A percentile compares a stretch with the other conserved stretches of the same genome.
These are phyloP conservation scores for Globisporangium parvum DNA, from an alignment of 352 stramenopile species.

Conservation along the genomic window DNA sequence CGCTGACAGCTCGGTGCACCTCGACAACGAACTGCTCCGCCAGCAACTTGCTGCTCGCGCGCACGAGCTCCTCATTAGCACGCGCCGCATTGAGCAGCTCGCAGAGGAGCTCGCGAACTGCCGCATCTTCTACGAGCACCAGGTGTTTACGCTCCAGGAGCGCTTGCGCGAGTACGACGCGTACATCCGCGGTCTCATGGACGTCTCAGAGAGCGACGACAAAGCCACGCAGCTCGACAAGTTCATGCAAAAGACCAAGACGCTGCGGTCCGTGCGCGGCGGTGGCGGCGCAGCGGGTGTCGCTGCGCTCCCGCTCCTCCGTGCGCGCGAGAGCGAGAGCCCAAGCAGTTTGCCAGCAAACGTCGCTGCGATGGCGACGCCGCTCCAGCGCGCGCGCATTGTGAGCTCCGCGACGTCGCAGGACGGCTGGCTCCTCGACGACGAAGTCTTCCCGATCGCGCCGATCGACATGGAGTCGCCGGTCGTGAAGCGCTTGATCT, in stretches of 20 bases:
- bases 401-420: conserved; percentile 24
- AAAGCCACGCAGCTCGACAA: conserved; percentile 41
- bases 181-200: conserved; percentile 36
- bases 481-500: conserved; percentile 57
- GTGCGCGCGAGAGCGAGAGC: background rate
- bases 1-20: conserved; percentile 13
- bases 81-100: conserved; percentile 34
- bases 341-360: background rate
- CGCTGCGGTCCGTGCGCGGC: conserved; percentile 53
- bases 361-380: conserved; percentile 3
- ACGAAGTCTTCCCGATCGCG: conserved; percentile 56
- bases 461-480: conserved; percentile 77
- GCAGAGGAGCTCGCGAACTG: conserved; percentile 41
- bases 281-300: conserved; percentile 18
- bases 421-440: conserved; percentile 50
- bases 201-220: conserved; percentile 35
- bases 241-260: conserved; percentile 44
- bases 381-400: conserved; percentile 16
- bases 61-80: conserved; percentile 38
- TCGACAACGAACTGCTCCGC: conserved; percentile 48
- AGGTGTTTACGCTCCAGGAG: conserved; percentile 38
- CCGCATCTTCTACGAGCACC: conserved; percentile 46
- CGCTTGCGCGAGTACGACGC: conserved; percentile 46
- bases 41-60: conserved; percentile 48
- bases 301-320: background rate